Evolutionary conservation across 2,329 filamentous ascomycete species (phyloP), one percentile per base, ranked within the genome.

Genomic region (Cercospora sesami): DNA sequence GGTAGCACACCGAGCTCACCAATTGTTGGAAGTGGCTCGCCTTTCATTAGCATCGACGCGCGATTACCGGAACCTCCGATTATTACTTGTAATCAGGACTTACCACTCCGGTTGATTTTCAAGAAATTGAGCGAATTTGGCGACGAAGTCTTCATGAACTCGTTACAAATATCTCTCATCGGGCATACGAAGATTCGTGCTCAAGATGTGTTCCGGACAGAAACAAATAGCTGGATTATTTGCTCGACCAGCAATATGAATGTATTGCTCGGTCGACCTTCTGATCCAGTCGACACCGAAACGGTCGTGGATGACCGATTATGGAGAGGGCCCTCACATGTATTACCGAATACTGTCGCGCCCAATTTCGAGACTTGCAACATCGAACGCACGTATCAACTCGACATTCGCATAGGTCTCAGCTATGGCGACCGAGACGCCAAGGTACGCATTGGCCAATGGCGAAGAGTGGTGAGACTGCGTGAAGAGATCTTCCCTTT

Each of bases 351-450:
- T 77, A 94, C 92, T 0, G 88, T 99, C 10, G 90, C 93, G 9
- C 95, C 95, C 0, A 90, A 89, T 0, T 99, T 99, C 77, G 84
- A 88, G 60, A 92, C 93, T 1, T 99, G 95, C 80, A 98, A 98
- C 78, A 86, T 98, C 60, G 86, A 87, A 62, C 87, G 94, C 30
- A 85, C 83, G 62, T 98, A 99, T 78, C 90, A 94, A 77, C 81
- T 99, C 42, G 93, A 97, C 79, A 82, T 97, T 48, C 89, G 89
- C 68, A 82, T 97, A 7, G 93, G 93, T 1, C 79, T 97, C 42
- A 88, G 88, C 66, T 94, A 92, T 84, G 91, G 91, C 6, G 85
- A 86, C 31, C 83, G 67, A 36, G 62, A 65, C 14, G 58, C 71
- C 69, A 83, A 84, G 81, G 80, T 86, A 82, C 68, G 82, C 78